Evolutionary conservation across 768 basidiomycete genomes (phyloP), one percentile per base, ranked within the genome.

Genomic region (Trametes cubensis): DNA sequence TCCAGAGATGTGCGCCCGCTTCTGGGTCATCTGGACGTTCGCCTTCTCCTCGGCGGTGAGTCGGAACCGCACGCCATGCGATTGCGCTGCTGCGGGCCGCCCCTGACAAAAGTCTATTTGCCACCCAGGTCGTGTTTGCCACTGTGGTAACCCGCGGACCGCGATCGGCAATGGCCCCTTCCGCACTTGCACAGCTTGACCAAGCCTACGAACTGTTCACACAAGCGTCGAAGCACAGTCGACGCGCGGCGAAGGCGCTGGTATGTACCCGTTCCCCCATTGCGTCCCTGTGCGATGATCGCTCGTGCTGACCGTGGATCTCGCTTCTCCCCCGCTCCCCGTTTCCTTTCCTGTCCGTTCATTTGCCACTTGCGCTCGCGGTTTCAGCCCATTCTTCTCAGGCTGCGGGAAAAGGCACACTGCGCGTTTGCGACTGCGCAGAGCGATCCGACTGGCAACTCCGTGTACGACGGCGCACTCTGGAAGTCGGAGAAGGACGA

Each of bases 101-200:
- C 20, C 56, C 63, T 74, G 88, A 88, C 87, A 85, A 15, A 83
- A 3, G 84, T 77, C 68, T 46, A 28, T 25, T 81, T 79, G 13
- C 85, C 85, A 66, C 81, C n/a, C 60, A 91, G 89, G 81, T 90
- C 11, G 86, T 92, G 17, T 88, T 92, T 67, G 92, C 89, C 4
- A 87, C 88, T 4, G 86, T 93, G 20, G 91, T 89, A 2, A 89
- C 87, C 3, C 83, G 88, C 28, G 85, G 87, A 3, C 91, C 91
- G 6, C 76, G 81, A 6, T 89, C 86, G 1, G 83, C 87, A 0
- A 71, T 92, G 13, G 91, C 90, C 0, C 73, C 79, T 14, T 79
- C 81, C 2, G 91, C 91, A 4, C 85, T 92, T 74, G 72, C 77
- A 20, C 88, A 92, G 66, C 78, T 93, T 8, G 88, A 90, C 28